Evolutionary conservation across 805 yeast genomes (phyloP).

Genomic region (Metschnikowia cubensis): DNA sequence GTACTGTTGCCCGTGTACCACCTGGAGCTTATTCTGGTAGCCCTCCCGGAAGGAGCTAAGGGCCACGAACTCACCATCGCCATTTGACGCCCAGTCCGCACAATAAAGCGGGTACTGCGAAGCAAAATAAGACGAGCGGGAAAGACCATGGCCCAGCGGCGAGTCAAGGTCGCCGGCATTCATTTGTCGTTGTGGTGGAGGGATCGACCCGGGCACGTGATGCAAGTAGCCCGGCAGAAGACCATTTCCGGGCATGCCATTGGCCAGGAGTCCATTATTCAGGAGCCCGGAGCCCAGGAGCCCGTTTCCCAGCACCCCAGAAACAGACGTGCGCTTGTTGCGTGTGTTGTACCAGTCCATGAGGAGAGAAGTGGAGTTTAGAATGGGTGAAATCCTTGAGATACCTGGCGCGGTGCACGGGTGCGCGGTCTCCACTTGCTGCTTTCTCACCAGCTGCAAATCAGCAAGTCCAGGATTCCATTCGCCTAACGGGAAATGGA

Average conservation of each 20-base stretch:
- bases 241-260: not conserved
- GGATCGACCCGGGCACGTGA: not conserved
- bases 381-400: not conserved
- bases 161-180: not conserved
- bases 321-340: conserved; percentile 14
- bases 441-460: not conserved
- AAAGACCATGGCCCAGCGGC: not conserved
- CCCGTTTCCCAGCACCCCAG: conserved; percentile 6
- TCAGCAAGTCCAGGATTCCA: not conserved
- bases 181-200: not conserved
- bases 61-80: conserved; percentile 49
- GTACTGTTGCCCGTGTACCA: conserved; percentile 30
- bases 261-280: not conserved
- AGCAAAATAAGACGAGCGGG: conserved; percentile 10
- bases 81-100: conserved; percentile 31
- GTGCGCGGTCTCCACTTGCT: not conserved
- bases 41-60: conserved; percentile 82
- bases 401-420: not conserved
- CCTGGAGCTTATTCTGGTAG: conserved; percentile 58
- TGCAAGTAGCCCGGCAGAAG: not conserved
- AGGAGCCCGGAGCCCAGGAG: conserved; percentile 5
- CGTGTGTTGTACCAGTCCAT: conserved; percentile 19
- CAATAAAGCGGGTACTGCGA: conserved; percentile 33
- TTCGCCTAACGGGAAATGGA: too few species aligned
- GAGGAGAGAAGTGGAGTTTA: not conserved